Evolutionary conservation across 2,329 filamentous ascomycete genomes (phyloP).

Genomic region (Intubia oerlemansii): DNA sequence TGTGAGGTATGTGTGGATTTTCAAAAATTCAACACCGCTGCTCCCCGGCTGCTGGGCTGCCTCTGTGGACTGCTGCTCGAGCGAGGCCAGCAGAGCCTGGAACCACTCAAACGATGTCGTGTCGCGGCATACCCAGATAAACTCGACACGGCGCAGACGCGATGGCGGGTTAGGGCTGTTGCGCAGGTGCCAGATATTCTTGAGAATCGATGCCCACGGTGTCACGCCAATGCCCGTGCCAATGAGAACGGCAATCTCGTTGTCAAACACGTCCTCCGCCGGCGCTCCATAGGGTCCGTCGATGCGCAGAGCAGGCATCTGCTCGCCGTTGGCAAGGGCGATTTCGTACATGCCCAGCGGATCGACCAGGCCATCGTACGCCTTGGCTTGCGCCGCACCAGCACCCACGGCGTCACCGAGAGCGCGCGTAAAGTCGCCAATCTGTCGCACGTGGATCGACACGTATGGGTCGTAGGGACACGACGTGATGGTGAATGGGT

Average conservation of each 20-base stretch:
- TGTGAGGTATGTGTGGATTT: constrained; percentile 95
- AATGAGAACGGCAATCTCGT: constrained; percentile 71
- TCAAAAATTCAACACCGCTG: constrained; percentile 64
- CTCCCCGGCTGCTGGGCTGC: constrained; percentile 45
- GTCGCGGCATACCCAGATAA: constrained; percentile 97
- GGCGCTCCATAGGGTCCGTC: constrained; percentile 94
- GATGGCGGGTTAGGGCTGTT: constrained; percentile 74
- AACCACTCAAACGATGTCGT: constrained; percentile 98
- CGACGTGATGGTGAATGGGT: constrained; percentile 97
- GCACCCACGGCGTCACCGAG: constrained; percentile 93
- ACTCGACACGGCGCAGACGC: constrained; percentile 84
- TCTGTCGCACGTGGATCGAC: constrained; percentile 85
- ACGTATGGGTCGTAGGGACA: constrained; percentile 92
- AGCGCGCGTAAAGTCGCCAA: constrained; percentile 86
- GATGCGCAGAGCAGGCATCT: constrained; percentile 76
- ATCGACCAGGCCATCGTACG: constrained; percentile 79
- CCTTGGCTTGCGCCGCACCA: constrained; percentile 64
- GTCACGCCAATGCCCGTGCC: constrained; percentile 77
- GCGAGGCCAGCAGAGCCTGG: constrained; percentile 74
- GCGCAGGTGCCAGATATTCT: constrained; percentile 96
- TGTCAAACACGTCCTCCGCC: constrained; percentile 91
- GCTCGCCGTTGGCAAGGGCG: constrained; percentile 75
- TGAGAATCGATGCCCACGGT: constrained; percentile 70
- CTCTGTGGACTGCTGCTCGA: constrained; percentile 66
- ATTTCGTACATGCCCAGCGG: constrained; percentile 97